These are phyloP conservation scores for Neoboletus subvelutipes DNA, from an alignment of 768 basidiomycete genomes.

Conservation along the genomic window DNA sequence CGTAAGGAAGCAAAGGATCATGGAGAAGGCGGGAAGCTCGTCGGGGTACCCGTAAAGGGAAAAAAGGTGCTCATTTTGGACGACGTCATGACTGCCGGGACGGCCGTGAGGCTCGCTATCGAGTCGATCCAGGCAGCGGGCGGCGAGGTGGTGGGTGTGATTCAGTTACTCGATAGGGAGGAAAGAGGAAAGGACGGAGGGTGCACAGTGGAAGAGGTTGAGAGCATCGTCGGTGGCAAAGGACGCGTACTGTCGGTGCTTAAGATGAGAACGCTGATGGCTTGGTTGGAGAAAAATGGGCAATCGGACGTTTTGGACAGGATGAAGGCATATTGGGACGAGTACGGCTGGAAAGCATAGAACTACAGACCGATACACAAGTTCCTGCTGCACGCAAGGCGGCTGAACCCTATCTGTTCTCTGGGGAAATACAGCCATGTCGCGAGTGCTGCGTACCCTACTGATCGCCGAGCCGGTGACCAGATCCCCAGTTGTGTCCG, in stretches of 20 bases:
- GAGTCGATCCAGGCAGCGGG: constrained; percentile 65
- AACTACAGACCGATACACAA: constrained; percentile 1
- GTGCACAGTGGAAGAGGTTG: constrained; percentile 84
- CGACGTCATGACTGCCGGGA: constrained; percentile 94
- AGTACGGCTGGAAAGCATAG: constrained; percentile 30
- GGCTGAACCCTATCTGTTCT: background rate
- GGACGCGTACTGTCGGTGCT: constrained; percentile 78
- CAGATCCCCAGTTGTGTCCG: constrained; percentile 55
- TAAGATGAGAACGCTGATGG: constrained; percentile 81
- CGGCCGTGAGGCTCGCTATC: constrained; percentile 83
- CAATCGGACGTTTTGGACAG: constrained; percentile 58
- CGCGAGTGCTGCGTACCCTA: constrained; percentile 3
- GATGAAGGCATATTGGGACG: constrained; percentile 68
- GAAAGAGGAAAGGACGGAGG: constrained; percentile 46
- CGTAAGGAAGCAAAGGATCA: constrained; percentile 96
- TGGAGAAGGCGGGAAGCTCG: constrained; percentile 90
- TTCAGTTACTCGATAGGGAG: constrained; percentile 75
- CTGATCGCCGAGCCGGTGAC: constrained; percentile 46
- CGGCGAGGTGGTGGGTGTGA: constrained; percentile 85
- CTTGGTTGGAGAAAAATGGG: constrained; percentile 74
- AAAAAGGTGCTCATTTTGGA: constrained; percentile 87
- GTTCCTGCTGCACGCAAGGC: background rate
- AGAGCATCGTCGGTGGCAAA: constrained; percentile 61
- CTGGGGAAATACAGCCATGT: background rate
- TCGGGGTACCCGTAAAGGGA: constrained; percentile 81